phyloP scores from a whole-genome alignment of 2,329 filamentous ascomycete species.

The Colletotrichum sp. region DNA sequence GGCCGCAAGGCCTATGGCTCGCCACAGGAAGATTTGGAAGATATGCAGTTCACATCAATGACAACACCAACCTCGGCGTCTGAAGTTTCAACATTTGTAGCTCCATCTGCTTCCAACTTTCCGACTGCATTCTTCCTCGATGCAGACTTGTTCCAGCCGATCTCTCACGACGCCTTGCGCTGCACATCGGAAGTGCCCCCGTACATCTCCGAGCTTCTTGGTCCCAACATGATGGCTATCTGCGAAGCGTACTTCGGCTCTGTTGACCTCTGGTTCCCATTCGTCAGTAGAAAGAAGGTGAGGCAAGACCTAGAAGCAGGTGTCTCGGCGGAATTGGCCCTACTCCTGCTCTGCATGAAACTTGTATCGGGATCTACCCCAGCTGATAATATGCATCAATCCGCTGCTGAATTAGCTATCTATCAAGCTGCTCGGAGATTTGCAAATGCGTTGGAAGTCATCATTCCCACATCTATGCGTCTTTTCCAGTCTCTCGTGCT shows the following conservation, averaged over 20 bases:
- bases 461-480: constrained; percentile 26
- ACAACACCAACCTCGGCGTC: not conserved
- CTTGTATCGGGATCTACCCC: constrained; percentile 18
- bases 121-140: constrained; percentile 27
- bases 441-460: constrained; percentile 23
- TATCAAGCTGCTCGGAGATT: constrained; percentile 23
- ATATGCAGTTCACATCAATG: not conserved
- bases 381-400: not conserved
- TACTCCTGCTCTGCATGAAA: constrained; percentile 29
- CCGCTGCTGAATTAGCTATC: not conserved
- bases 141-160: constrained; percentile 21
- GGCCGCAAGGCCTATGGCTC: not conserved
- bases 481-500: constrained; percentile 31
- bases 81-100: not conserved
- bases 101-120: not conserved
- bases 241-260: constrained; percentile 23
- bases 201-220: not conserved
- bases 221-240: not conserved
- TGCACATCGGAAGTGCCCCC: not conserved
- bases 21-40: not conserved
- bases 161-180: not conserved
- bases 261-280: constrained; percentile 27
- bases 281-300: constrained; percentile 25
- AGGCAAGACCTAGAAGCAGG: not conserved
- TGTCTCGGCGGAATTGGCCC: constrained; percentile 9